phyloP scores from a whole-genome alignment of 768 basidiomycete species.

The Boletus rufocinnamomeus region DNA sequence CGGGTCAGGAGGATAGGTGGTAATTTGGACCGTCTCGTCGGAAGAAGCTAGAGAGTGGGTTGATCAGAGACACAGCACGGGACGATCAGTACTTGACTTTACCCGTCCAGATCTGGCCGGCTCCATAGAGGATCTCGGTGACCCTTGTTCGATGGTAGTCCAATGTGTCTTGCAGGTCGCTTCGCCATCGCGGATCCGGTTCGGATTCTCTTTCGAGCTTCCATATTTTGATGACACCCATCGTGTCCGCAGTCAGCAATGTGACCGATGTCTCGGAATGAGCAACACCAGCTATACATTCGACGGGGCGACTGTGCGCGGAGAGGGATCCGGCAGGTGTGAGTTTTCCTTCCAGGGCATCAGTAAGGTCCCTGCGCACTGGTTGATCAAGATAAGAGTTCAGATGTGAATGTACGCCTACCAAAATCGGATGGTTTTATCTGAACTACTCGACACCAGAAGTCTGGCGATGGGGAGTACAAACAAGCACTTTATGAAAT shows the following conservation, averaged over 20 bases:
- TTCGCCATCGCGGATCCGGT: conserved; percentile 49
- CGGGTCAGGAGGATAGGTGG: conserved; percentile 43
- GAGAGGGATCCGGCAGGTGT: conserved; percentile 67
- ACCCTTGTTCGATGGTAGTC: conserved; percentile 81
- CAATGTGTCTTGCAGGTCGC: conserved; percentile 55
- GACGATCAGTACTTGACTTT: background rate
- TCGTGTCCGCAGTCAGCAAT: conserved; percentile 87
- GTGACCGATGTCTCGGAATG: conserved; percentile 47
- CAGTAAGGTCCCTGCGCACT: conserved; percentile 60
- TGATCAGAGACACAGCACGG: conserved; percentile 2
- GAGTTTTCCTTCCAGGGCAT: conserved; percentile 42
- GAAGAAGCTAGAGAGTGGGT: conserved; percentile 64
- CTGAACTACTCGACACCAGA: conserved; percentile 85
- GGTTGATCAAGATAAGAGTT: background rate
- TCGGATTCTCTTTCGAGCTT: conserved; percentile 48
- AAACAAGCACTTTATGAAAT: conserved; percentile 87
- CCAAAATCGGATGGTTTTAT: conserved; percentile 89
- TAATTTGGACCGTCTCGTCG: conserved; percentile 79
- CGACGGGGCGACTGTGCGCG: conserved; percentile 86
- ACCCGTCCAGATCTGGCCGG: conserved; percentile 93
- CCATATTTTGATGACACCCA: conserved; percentile 90
- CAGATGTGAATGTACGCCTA: conserved; percentile 36
- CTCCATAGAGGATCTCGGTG: conserved; percentile 65
- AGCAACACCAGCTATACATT: conserved; percentile 63
- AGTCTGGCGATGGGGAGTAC: conserved; percentile 66